Conservation (phyloP, 1,139 yeast genomes). For the Wickerhamomyces sp. region DNA sequence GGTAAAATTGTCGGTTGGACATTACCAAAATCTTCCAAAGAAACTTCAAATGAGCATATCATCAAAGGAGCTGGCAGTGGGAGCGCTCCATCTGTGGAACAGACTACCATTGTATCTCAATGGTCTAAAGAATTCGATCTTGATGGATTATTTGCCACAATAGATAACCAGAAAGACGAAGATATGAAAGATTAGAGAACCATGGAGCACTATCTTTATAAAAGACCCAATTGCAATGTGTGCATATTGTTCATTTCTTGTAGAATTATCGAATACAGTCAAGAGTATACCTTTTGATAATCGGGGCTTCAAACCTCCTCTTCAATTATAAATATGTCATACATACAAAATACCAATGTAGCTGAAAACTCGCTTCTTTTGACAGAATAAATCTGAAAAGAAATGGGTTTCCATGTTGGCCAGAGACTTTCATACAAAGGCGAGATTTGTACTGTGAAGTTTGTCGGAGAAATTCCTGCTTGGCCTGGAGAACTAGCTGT, state of each 20-base stretch:
- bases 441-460: conserved; percentile 60
- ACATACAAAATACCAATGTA: too few species aligned
- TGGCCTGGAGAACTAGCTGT: conserved; percentile 60
- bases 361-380: too few species aligned
- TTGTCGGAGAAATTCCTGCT: conserved; percentile 50
- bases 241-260: too few species aligned
- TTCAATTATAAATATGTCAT: too few species aligned
- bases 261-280: too few species aligned
- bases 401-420: too few species aligned
- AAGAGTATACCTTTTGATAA: too few species aligned
- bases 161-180: conserved; percentile 27
- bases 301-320: too few species aligned
- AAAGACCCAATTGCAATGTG: too few species aligned
- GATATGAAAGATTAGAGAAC: conserved; percentile 1
- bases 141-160: conserved; percentile 61
- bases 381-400: too few species aligned
- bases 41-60: conserved; percentile 29
- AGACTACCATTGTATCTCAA: conserved; percentile 75
- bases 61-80: conserved; percentile 29
- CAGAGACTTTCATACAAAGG: conserved; percentile 42
- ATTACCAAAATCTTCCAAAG: conserved; percentile 65
- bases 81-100: conserved; percentile 47
- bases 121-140: conserved; percentile 96
- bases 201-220: too few species aligned
- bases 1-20: conserved; percentile 94